A percentile compares a stretch with the other conserved stretches of the same genome.
These are phyloP conservation scores for Paramyrothecium roridum DNA, from an alignment of 2,329 filamentous ascomycete genomes.

Conservation along the genomic window DNA sequence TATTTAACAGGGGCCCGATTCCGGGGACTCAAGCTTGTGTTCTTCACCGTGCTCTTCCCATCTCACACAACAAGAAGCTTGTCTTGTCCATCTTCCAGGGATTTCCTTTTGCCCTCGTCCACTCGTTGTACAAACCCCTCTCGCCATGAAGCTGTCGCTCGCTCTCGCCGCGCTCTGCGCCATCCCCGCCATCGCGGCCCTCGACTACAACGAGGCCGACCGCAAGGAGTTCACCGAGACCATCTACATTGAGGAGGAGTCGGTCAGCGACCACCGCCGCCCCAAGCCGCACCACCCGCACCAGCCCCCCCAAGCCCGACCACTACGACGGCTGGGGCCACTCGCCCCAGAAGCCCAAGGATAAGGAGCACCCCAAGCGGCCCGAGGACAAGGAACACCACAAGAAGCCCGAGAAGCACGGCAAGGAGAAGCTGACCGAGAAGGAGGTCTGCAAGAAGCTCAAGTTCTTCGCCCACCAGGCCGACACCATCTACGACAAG, in stretches of 20 bases:
- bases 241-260: neutral
- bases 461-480: constrained; percentile 15
- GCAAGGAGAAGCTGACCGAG: constrained; percentile 13
- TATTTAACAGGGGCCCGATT: constrained; percentile 5
- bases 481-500: constrained; percentile 15
- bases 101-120: neutral
- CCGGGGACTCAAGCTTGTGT: neutral
- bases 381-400: constrained; percentile 12
- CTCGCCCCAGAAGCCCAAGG: neutral
- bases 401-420: constrained; percentile 11
- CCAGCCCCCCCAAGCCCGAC: neutral
- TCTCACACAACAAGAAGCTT: neutral
- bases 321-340: neutral
- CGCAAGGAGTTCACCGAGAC: constrained; percentile 6
- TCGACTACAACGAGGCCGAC: constrained; percentile 1
- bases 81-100: neutral
- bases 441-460: constrained; percentile 17
- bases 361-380: neutral
- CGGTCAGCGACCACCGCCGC: neutral
- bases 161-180: constrained; percentile 16
- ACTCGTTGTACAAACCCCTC: neutral
- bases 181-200: constrained; percentile 6
- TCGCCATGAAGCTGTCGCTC: constrained; percentile 18
- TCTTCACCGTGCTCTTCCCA: neutral
- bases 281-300: constrained; percentile 3